Evolutionary conservation across 1,284 basidiomycete genomes (phyloP), one percentile per base, ranked within the genome.

Genomic region (Rhodotorula sp.): DNA sequence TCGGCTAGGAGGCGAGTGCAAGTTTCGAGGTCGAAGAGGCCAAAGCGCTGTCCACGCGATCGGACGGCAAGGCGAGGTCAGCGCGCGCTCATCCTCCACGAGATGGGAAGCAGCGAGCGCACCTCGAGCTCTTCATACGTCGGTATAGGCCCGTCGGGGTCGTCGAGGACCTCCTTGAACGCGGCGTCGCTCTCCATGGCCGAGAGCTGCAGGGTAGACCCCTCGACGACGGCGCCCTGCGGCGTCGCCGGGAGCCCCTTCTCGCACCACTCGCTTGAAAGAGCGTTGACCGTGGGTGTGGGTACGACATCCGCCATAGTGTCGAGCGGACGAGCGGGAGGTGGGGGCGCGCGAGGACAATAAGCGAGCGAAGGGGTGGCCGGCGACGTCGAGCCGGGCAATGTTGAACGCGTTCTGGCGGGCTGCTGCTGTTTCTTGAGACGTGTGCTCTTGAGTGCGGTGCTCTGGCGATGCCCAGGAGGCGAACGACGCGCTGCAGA

Each of bases 81-180:
- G 51, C 39, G 19, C 34, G 25, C 34, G 36, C 29, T 27, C 29
- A n/a, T 19, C 12, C 5, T 6, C n/a, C 19, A 3, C 3, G 44
- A 44, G 36, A 7, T 25, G 22, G 29, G n/a, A 21, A 27, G 25
- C 17, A 15, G n/a, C 3, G 8, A n/a, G 21, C 64, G 46, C 53
- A 62, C 66, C 53, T 67, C 60, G 36, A 67, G 66, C 60, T 67
- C 59, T 21, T 61, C 66, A 4, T n/a, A n/a, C 7, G 67, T 39
- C 37, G 62, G 58, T 8, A 69, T 60, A 6, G 50, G 36, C 25
- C 55, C 56, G 9, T 58, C 41, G 17, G 39, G n/a, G 25, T 64
- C 51, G 22, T 64, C 67, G 27, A 69, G 57, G n/a, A 60, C 37
- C 67, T 69, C 67, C 13, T n/a, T 9, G 53, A 64, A 64, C 29